Base-by-base conservation (phyloP, 2,329 filamentous ascomycete genomes). In the Exophiala dermatitidis region DNA sequence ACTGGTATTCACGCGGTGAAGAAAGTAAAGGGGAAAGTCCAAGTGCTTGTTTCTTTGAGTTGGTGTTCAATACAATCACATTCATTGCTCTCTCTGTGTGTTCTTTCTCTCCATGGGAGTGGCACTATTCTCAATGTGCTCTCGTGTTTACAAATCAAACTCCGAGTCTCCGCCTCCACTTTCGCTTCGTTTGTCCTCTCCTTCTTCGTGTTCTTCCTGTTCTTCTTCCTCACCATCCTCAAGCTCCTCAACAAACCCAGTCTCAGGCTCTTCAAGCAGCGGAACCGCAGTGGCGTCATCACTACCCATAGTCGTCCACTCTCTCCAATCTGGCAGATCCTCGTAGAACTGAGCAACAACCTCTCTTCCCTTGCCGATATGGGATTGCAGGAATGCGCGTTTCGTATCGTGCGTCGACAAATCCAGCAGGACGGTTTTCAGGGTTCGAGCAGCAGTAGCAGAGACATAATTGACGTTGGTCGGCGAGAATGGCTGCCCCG, bases 141-240 rank as follows among this genome's bases (percentile, higher is more conserved):
- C 26, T 5, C 9, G 26, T 33, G 31, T 46, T 34, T 42, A 52
- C 50, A 52, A 43, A 10, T 47, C 50, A 26, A 52, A 52, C 19
- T 52, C 43, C 33, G 42, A 43, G 8, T 37, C 40, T 5, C 28
- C 43, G 9, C 36, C 30, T 2, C 12, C 41, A 26, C 40, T 36
- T n/a, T 46, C 50, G 28, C 8, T 8, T 8, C 41, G 36, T 6
- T 37, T 30, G 36, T 46, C 36, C 30, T 40, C 31, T 26, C 43
- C 50, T 3, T 29, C 42, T 26, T 43, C 43, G 19, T 28, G 28
- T 26, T 29, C 30, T 5, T 9, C 12, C n/a, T n/a, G n/a, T 41
- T 47, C 50, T 9, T 37, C 40, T 5, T 31, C 43, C 19, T 43
- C 38, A 2, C 12, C 41, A 26, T 46, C 43, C 19, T 52, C 50